Percentiles rank a stretch among this genome's conserved stretches.
Evolutionary conservation across 2,329 filamentous ascomycete species (phyloP).

Genomic region (Didymella sp.): DNA sequence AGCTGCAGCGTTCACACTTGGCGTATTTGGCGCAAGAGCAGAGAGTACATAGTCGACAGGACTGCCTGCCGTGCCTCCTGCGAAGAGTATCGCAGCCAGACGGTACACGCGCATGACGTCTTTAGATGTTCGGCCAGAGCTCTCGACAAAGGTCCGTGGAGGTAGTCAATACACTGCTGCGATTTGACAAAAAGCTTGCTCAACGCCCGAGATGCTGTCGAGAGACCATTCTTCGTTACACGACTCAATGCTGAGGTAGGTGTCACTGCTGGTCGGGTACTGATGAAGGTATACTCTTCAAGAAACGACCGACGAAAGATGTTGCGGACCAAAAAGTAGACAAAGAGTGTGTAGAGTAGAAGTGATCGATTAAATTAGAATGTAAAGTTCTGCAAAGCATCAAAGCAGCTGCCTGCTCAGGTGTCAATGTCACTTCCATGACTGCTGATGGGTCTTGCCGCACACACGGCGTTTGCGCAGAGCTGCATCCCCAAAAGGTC

Average conservation of each 20-base stretch:
- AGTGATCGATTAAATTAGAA: neutral
- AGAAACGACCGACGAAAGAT: conserved; percentile 7
- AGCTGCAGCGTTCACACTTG: neutral
- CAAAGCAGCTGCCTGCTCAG: neutral
- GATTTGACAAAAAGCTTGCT: neutral
- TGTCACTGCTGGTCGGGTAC: neutral
- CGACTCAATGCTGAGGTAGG: neutral
- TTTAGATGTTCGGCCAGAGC: neutral
- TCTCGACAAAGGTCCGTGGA: neutral
- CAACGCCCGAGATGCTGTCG: neutral
- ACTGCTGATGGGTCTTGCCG: neutral
- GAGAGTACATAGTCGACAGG: neutral
- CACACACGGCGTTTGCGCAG: neutral
- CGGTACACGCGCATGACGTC: neutral
- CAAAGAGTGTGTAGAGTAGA: neutral
- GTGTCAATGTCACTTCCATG: neutral
- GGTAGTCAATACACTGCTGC: neutral
- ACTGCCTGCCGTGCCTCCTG: neutral
- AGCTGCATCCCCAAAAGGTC: neutral
- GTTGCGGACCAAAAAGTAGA: conserved; percentile 7
- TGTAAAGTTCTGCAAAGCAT: neutral
- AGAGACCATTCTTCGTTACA: neutral
- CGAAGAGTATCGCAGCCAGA: neutral
- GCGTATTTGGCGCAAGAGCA: conserved; percentile 9
- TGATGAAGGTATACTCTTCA: conserved; percentile 3